Evolutionary conservation across 257 asterid species (phyloP).

Genomic region (Solanum clarkiae): DNA sequence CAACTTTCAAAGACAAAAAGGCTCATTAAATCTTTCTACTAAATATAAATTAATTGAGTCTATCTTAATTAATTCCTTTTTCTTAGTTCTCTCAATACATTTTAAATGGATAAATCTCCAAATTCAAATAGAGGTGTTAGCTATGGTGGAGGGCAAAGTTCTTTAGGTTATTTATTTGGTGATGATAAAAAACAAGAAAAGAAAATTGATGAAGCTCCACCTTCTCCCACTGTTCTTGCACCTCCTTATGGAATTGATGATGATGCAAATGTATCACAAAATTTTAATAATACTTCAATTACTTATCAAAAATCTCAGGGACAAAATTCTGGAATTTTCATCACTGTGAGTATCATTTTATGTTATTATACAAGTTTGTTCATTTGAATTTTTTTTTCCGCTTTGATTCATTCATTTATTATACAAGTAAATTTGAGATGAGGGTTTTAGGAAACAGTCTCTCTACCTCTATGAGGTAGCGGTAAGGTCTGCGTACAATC

Average conservation of each 20-base stretch:
- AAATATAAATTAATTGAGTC: not conserved
- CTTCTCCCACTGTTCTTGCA: conserved; percentile 13
- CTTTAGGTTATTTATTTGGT: conserved; percentile 49
- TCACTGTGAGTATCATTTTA: conserved; percentile 21
- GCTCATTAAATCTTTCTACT: not conserved
- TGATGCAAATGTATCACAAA: not conserved
- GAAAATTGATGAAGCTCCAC: conserved; percentile 8
- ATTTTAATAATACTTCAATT: conserved; percentile 2
- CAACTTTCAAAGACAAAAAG: not conserved
- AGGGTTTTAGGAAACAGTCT: too few species aligned
- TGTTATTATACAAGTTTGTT: too few species aligned
- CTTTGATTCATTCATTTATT: not conserved
- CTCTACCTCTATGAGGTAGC: too few species aligned
- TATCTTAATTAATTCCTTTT: not conserved
- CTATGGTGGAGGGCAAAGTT: conserved; percentile 53
- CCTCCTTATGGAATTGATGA: conserved; percentile 46
- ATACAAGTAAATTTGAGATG: too few species aligned
- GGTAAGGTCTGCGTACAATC: too few species aligned
- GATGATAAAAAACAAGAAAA: conserved; percentile 28
- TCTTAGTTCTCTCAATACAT: not conserved
- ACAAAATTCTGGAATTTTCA: conserved; percentile 31
- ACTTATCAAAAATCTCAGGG: conserved; percentile 9
- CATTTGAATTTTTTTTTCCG: not conserved
- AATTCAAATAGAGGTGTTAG: conserved; percentile 37
- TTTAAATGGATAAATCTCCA: not conserved